Percentiles rank a stretch among this genome's conserved stretches.
phyloP scores from a whole-genome alignment of 257 asterid species.

The Pogostemon cablin region DNA sequence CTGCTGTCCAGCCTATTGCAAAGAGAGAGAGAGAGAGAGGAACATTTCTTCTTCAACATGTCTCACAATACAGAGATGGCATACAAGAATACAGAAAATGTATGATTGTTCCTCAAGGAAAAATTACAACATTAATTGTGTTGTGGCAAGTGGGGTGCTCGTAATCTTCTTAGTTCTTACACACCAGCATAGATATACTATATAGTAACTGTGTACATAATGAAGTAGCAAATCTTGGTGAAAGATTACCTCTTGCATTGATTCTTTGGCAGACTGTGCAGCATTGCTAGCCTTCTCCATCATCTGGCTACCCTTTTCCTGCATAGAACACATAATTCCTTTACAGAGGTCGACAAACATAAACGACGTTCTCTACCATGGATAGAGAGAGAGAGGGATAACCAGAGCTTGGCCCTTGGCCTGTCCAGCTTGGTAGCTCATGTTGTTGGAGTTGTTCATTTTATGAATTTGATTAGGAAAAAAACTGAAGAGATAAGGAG shows the following conservation, averaged over 20 bases:
- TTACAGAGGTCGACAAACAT: background rate
- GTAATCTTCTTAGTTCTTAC: no score
- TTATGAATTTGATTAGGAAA: constrained; percentile 9
- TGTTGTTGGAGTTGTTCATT: constrained; percentile 51
- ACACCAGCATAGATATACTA: no score
- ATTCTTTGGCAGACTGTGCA: constrained; percentile 62
- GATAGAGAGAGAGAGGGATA: background rate
- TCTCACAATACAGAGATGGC: background rate
- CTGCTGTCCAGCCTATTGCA: constrained; percentile 46
- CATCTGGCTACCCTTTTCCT: constrained; percentile 63
- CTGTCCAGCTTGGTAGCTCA: constrained; percentile 66
- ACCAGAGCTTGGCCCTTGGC: constrained; percentile 65
- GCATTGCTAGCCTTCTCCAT: constrained; percentile 56
- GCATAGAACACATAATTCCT: constrained; percentile 7
- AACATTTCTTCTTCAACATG: background rate
- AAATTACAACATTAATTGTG: no score
- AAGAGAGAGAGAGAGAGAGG: background rate
- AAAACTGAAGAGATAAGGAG: background rate
- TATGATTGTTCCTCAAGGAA: no score
- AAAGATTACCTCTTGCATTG: constrained; percentile 45
- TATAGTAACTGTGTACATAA: no score
- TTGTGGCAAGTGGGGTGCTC: no score
- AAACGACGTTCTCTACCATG: no score
- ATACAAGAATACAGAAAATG: background rate
- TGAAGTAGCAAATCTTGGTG: background rate